Evolutionary conservation across 176 grass and related monocot genomes (phyloP).

Genomic region (Pharus latifolius): DNA sequence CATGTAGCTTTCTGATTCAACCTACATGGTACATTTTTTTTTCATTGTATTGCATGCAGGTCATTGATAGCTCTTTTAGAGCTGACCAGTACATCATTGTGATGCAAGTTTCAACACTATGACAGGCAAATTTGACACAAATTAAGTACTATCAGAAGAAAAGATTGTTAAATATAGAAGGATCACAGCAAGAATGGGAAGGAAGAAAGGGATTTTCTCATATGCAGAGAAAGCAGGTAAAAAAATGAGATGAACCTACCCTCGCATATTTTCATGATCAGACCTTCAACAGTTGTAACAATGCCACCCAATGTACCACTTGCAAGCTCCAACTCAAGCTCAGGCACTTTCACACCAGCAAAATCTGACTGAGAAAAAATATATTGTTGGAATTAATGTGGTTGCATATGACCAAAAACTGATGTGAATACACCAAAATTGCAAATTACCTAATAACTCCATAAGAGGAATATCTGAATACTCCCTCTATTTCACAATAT

Average conservation of each 20-base stretch:
- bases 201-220: background rate
- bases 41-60: too few species aligned
- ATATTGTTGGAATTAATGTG: background rate
- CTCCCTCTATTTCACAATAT: too few species aligned
- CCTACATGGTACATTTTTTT: too few species aligned
- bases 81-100: too few species aligned
- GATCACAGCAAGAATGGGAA: background rate
- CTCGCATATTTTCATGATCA: slow-evolving; percentile 84
- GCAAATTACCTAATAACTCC: background rate
- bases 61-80: too few species aligned
- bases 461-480: too few species aligned
- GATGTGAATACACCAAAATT: background rate
- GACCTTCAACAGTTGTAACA: slow-evolving; percentile 93
- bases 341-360: slow-evolving; percentile 68
- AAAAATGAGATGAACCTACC: slow-evolving; percentile 32
- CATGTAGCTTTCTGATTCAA: too few species aligned
- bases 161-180: too few species aligned
- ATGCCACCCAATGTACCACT: slow-evolving; percentile 84
- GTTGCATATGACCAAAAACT: background rate
- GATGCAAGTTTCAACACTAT: too few species aligned
- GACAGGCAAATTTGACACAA: too few species aligned
- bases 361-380: slow-evolving; percentile 60
- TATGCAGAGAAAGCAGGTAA: background rate
- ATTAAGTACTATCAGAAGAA: too few species aligned
- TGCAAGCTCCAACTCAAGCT: slow-evolving; percentile 85